These are phyloP conservation scores for Symbiotaphrina buchneri DNA, from an alignment of 495 filamentous ascomycete genomes.

Conservation along the genomic window DNA sequence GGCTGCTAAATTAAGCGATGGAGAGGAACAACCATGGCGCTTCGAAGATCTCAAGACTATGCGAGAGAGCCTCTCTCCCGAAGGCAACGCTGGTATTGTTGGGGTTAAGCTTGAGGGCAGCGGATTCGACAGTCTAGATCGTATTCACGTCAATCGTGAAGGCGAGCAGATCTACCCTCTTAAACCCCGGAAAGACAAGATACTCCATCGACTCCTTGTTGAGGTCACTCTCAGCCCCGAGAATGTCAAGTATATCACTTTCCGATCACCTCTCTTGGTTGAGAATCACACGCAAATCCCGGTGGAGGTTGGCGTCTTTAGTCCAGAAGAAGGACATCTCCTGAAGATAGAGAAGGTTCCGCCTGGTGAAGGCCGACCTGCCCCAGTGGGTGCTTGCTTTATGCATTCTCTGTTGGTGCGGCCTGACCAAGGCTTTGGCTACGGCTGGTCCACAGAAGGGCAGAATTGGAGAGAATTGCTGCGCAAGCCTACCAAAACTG, in stretches of 20 bases:
- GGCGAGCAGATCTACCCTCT: slow-evolving; percentile 78
- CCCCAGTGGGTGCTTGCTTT: slow-evolving; percentile 80
- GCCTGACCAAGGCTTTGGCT: slow-evolving; percentile 92
- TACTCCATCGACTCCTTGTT: slow-evolving; percentile 75
- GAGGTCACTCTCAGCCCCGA: slow-evolving; percentile 77
- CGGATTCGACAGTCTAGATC: slow-evolving; percentile 73
- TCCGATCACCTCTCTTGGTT: slow-evolving; percentile 85
- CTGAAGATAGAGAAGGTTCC: slow-evolving; percentile 96
- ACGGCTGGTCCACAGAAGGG: slow-evolving; percentile 74
- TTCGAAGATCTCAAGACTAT: slow-evolving; percentile 91
- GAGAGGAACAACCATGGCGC: slow-evolving; percentile 81
- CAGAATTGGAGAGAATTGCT: slow-evolving; percentile 85
- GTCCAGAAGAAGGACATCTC: slow-evolving; percentile 67
- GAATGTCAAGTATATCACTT: slow-evolving; percentile 94
- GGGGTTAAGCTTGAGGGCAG: slow-evolving; percentile 75
- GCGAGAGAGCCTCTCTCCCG: slow-evolving; percentile 72
- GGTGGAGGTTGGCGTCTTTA: slow-evolving; percentile 83
- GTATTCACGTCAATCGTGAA: slow-evolving; percentile 80
- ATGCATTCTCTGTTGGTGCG: slow-evolving; percentile 77
- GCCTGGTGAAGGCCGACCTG: slow-evolving; percentile 75
- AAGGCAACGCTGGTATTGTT: slow-evolving; percentile 54
- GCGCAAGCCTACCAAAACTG: slow-evolving; percentile 55
- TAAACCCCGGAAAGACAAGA: slow-evolving; percentile 56
- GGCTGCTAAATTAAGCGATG: slow-evolving; percentile 67
- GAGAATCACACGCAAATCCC: slow-evolving; percentile 97